Evolutionary conservation across 352 stramenopile species (phyloP).

Genomic region (Phytopythium sindhum): DNA sequence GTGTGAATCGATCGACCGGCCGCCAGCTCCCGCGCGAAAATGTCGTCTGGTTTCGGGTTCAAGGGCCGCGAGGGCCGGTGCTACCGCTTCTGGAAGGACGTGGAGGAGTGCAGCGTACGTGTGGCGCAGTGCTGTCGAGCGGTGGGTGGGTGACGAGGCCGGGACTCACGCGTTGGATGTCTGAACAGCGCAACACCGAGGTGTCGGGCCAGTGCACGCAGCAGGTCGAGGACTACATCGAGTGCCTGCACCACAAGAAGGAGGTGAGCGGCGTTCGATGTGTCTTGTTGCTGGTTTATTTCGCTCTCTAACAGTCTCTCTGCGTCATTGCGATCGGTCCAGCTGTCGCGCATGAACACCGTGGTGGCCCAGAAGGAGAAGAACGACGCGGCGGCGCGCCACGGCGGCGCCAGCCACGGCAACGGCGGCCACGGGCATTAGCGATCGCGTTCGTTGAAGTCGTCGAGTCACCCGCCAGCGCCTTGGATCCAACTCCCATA

Average conservation of each 20-base stretch:
- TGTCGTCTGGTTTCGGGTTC: conserved; percentile 94
- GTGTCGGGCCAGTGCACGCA: conserved; percentile 74
- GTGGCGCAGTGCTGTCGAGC: conserved; percentile 21
- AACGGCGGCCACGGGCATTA: conserved; percentile 30
- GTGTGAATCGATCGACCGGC: background rate
- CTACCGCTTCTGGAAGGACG: conserved; percentile 93
- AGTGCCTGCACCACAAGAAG: conserved; percentile 95
- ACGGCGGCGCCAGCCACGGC: conserved; percentile 17
- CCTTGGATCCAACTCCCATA: background rate
- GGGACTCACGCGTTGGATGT: conserved; percentile 10
- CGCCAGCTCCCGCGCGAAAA: conserved; percentile 24
- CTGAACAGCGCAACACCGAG: conserved; percentile 75
- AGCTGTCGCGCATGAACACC: conserved; percentile 85
- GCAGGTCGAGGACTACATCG: conserved; percentile 93
- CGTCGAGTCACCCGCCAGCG: background rate
- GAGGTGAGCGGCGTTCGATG: conserved; percentile 52
- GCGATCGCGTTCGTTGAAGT: background rate
- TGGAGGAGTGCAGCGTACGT: conserved; percentile 94
- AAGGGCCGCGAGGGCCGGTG: conserved; percentile 90
- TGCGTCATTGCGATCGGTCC: background rate
- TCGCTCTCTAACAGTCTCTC: no score
- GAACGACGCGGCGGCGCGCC: conserved; percentile 50
- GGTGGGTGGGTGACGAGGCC: background rate
- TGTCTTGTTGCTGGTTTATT: background rate
- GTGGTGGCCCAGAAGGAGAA: conserved; percentile 78